Base-by-base conservation (phyloP, 352 stramenopile genomes). In the Phytophthora constricta region DNA sequence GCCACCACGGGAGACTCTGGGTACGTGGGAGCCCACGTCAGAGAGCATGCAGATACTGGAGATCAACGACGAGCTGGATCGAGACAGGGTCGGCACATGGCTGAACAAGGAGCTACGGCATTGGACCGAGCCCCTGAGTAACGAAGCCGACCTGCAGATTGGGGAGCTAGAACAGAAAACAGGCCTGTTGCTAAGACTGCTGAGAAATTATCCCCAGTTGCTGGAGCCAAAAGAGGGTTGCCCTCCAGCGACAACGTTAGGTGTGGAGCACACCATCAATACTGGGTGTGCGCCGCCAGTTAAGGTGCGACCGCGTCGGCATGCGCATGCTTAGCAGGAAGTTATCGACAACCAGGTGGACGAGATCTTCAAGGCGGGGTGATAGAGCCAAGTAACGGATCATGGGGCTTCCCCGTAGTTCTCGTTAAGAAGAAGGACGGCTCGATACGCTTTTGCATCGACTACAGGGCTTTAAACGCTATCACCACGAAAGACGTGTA, bases 361-460 rank as follows among this genome's bases (percentile, higher is more conserved):
- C 0, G 26, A 65, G 19, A 77, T 74, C 64, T 31, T 71, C 2
- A 52, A 1, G 39, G 61, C 10, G 64, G 47, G 1, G 49, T 77
- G 0, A 60, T 74, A 7, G 69, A 77, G 42, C 48, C 62, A 20
- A 43, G 53, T 2, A 48, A 58, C 10, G 64, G 64, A 7, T 47
- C 55, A 0, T 77, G 69, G 64, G 59, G 56, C 0, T 71, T 73
- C 42, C 69, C 59, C 0, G 69, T 77, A 17, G 58, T 58, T 1
- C 27, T 74, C 0, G 64, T 74, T 0, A 62, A 57, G 39, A 77
- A 74, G 48, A 77, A 77, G 56, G 57, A 66, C 25, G 60, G 69
- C 9, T 49, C 28, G 7, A 59, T 73, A 0, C 16, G 62, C 5
- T 77, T 77, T 27, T 73, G 69, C 31, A 63, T 77, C 2, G 68